Conservation (phyloP, 1,284 basidiomycete genomes). For the Cutaneotrichosporon sp. region DNA sequence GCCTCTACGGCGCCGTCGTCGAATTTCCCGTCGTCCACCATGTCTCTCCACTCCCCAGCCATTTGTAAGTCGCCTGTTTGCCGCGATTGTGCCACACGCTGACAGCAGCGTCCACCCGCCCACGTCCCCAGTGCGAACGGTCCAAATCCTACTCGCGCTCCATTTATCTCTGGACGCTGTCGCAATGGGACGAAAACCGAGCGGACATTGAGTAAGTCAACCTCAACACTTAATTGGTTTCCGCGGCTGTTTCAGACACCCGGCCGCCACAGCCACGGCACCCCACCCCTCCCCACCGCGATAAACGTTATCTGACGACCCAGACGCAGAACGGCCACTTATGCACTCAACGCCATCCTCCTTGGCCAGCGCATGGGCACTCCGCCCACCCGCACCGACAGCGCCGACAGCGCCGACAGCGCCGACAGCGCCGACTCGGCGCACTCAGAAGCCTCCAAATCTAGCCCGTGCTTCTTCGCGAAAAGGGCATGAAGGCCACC, state of each 20-base stretch:
- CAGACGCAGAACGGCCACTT: conserved; percentile 4
- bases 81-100: too few species aligned
- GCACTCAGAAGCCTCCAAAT: too few species aligned
- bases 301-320: too few species aligned
- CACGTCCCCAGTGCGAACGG: neutral
- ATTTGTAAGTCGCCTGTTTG: too few species aligned
- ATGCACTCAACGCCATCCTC: conserved; percentile 5
- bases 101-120: neutral
- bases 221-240: neutral
- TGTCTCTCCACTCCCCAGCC: too few species aligned
- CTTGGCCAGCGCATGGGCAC: neutral
- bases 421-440: neutral
- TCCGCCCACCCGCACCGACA: neutral
- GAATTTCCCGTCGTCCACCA: too few species aligned
- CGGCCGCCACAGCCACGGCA: too few species aligned
- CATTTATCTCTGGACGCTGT: conserved; percentile 14
- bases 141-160: conserved; percentile 11
- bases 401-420: neutral
- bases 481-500: too few species aligned
- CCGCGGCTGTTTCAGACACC: neutral
- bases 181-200: conserved; percentile 10
- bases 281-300: too few species aligned
- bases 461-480: too few species aligned
- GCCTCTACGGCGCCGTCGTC: too few species aligned
- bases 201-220: conserved; percentile 17